Evolutionary conservation across 768 basidiomycete genomes (phyloP).

Genomic region (Pisolithus tinctorius): DNA sequence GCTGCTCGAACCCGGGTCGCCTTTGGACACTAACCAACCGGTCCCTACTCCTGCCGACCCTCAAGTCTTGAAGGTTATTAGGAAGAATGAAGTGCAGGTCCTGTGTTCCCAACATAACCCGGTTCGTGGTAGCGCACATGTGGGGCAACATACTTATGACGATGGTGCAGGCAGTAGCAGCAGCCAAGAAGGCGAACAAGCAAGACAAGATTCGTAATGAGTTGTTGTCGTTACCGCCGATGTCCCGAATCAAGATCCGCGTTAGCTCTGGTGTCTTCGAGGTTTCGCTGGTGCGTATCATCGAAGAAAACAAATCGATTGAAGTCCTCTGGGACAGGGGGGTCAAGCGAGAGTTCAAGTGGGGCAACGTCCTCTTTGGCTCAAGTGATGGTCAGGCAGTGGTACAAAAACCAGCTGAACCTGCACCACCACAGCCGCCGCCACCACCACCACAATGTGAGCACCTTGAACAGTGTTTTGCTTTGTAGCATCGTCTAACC

Average conservation of each 20-base stretch:
- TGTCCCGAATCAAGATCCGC: slow-evolving; percentile 78
- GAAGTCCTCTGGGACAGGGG: slow-evolving; percentile 80
- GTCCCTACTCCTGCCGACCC: slow-evolving; percentile 8
- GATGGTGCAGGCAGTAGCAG: slow-evolving; percentile 54
- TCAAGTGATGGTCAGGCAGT: slow-evolving; percentile 57
- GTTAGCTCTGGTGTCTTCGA: slow-evolving; percentile 83
- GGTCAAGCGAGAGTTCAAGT: slow-evolving; percentile 71
- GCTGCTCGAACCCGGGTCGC: background rate
- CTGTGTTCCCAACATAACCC: slow-evolving; percentile 89
- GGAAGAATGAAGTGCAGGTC: slow-evolving; percentile 67
- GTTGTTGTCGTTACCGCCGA: slow-evolving; percentile 59
- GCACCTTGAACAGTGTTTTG: slow-evolving; percentile 12
- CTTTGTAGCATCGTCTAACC: slow-evolving; percentile 5
- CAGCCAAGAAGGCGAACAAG: slow-evolving; percentile 68
- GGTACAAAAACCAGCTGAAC: slow-evolving; percentile 64
- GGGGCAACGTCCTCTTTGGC: slow-evolving; percentile 77
- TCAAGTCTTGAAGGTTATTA: slow-evolving; percentile 56
- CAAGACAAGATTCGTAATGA: slow-evolving; percentile 68
- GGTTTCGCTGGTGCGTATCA: slow-evolving; percentile 67
- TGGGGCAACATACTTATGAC: background rate
- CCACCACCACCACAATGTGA: slow-evolving; percentile 42
- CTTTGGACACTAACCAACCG: background rate
- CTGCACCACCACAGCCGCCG: slow-evolving; percentile 27
- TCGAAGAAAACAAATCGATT: slow-evolving; percentile 63
- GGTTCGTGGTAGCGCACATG: slow-evolving; percentile 39